A percentile compares a stretch with the other conserved stretches of the same genome.
Conservation (phyloP, 164 flowering plant genomes). For the Platanus orientalis region DNA sequence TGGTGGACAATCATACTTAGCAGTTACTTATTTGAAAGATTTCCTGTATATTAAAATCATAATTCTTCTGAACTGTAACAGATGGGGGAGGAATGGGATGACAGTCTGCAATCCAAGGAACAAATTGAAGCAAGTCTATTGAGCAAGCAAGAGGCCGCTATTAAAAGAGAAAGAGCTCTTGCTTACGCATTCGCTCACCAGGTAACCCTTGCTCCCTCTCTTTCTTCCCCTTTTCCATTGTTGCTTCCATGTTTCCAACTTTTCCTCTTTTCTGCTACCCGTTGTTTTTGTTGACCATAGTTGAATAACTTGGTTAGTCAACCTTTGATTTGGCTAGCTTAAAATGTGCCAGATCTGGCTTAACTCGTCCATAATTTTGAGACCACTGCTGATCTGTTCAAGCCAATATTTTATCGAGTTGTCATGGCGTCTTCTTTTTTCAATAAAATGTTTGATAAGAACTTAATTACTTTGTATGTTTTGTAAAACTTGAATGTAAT, state of each 20-base stretch:
- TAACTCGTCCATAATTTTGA: neutral
- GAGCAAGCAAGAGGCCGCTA: slow-evolving; percentile 55
- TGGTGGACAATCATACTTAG: no score
- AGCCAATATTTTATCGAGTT: no score
- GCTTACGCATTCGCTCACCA: slow-evolving; percentile 73
- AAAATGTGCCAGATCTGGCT: neutral
- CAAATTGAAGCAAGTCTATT: slow-evolving; percentile 47
- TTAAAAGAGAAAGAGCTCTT: slow-evolving; percentile 68
- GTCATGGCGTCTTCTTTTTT: no score
- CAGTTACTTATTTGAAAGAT: no score
- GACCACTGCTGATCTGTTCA: no score
- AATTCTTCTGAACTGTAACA: slow-evolving; percentile 15
- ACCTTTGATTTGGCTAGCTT: neutral
- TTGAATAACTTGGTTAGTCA: neutral
- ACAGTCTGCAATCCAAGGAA: slow-evolving; percentile 54
- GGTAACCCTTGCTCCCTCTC: slow-evolving; percentile 26
- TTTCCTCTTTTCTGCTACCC: neutral
- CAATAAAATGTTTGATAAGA: no score
- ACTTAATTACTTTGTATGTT: no score
- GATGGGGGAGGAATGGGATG: slow-evolving; percentile 59
- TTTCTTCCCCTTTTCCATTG: no score
- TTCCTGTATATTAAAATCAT: no score
- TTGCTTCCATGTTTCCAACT: neutral
- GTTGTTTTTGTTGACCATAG: no score
- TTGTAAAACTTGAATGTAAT: no score